Evolutionary conservation across 2,329 filamentous ascomycete species (phyloP), one percentile per base, ranked within the genome.

Genomic region (Purpureocillium lavendulum): DNA sequence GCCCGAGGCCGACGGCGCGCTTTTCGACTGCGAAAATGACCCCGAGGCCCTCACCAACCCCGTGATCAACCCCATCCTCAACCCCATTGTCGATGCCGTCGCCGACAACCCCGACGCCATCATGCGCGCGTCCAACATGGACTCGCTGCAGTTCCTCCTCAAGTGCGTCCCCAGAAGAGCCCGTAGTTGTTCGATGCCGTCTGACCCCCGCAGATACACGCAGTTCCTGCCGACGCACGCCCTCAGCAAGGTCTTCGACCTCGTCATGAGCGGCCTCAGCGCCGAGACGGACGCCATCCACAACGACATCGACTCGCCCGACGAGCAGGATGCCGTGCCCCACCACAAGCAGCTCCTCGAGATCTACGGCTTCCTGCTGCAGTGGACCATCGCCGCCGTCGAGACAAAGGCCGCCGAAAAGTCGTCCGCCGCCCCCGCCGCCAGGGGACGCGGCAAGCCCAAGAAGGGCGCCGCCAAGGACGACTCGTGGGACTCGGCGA

Each of bases 321-420:
- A 97, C 61, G 90, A 97, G 57, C 88, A 95, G 60, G 88, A 94
- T 54, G 74, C 84, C 8, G 70, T 94, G 35, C 74, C 82, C 30
- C 82, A 94, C 53, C 90, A 98, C 67, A 96, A 95, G 62, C 80
- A 85, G 49, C 72, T 96, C 2, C 75, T 98, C 48, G 92, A 98
- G 59, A 85, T 94, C 55, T 97, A 94, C 58, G 90, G 83, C 28
- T 98, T 95, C 56, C 70, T 98, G 10, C 67, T 98, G 36, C 89
- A 96, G 61, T 98, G 92, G 94, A 86, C 87, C 7, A 84, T 97
- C 47, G 84, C 88, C 7, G 87, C 85, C n/a, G 87, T 96, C 36
- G 92, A 98, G 63, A 83, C 85, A 30, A 94, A 95, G 63, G 84
- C 88, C 2, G 84, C 88, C 34, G 92, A 97, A 62, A 97, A 94